Conservation (phyloP, 257 asterid species). For the Asclepias syriaca region DNA sequence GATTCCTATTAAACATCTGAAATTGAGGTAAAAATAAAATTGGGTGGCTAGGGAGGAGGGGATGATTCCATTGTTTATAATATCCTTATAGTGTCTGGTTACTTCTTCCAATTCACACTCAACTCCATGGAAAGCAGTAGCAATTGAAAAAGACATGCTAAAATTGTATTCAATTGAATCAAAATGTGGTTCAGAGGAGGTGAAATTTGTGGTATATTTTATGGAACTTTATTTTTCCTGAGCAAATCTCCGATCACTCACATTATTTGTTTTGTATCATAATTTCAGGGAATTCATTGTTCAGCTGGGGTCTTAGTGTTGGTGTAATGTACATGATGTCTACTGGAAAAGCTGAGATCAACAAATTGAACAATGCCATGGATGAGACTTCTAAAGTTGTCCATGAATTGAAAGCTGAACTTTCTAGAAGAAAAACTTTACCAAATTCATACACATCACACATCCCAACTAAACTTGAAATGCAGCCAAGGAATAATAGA, state of each 20-base stretch:
- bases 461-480: constrained; percentile 20
- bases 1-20: not conserved
- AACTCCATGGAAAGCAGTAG: not conserved
- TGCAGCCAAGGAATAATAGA: constrained; percentile 2
- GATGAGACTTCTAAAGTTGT: constrained; percentile 56
- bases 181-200: not conserved
- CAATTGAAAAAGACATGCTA: not conserved
- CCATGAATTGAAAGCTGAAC: constrained; percentile 55
- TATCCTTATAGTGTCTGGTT: not conserved
- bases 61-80: not conserved
- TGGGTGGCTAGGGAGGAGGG: not conserved
- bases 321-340: constrained; percentile 80
- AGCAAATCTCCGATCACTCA: not conserved
- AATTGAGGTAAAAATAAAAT: not conserved
- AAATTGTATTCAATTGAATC: not conserved
- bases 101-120: not conserved
- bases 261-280: not conserved
- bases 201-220: not conserved
- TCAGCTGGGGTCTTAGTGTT: constrained; percentile 65
- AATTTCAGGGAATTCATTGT: constrained; percentile 43
- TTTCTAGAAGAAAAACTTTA: constrained; percentile 34
- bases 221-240: not conserved
- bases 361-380: constrained; percentile 46
- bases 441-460: constrained; percentile 12
- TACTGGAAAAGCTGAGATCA: constrained; percentile 60